A percentile compares a stretch with the other conserved stretches of the same genome.
phyloP scores from a whole-genome alignment of 345 rosid genomes.

The Eucalyptus sp. region DNA sequence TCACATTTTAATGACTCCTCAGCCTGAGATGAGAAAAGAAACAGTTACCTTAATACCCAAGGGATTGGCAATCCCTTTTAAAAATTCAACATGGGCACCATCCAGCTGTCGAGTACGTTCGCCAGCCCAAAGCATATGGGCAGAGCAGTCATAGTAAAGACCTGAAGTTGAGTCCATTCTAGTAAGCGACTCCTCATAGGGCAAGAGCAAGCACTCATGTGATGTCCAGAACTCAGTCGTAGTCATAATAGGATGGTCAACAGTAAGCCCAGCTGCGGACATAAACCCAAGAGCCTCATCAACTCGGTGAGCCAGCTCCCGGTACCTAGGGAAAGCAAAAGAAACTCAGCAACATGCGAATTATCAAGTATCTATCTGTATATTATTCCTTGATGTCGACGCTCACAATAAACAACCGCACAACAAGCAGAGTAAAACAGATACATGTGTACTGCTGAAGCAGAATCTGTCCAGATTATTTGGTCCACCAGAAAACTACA shows the following conservation, averaged over 20 bases:
- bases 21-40: background rate
- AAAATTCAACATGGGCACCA: slow-evolving; percentile 4
- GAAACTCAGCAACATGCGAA: background rate
- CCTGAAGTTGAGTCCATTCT: slow-evolving; percentile 4
- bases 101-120: slow-evolving; percentile 3
- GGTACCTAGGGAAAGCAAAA: background rate
- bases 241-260: slow-evolving; percentile 3
- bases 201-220: slow-evolving; percentile 1
- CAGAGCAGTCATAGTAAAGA: slow-evolving; percentile 1
- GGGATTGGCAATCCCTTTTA: slow-evolving; percentile 2
- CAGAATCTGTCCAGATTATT: background rate
- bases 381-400: background rate
- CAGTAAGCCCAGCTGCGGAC: background rate
- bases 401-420: background rate
- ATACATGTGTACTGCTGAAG: background rate
- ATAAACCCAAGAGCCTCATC: slow-evolving; percentile 6
- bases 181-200: slow-evolving; percentile 1
- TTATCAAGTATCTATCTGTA: background rate
- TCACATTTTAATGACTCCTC: background rate
- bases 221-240: slow-evolving; percentile 3
- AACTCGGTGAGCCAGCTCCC: slow-evolving; percentile 1
- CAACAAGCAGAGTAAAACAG: background rate
- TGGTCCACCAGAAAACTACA: background rate
- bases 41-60: background rate
- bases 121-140: slow-evolving; percentile 3